Base-by-base conservation (phyloP, 163 green algal species). In the Chlorella variabilis region DNA sequence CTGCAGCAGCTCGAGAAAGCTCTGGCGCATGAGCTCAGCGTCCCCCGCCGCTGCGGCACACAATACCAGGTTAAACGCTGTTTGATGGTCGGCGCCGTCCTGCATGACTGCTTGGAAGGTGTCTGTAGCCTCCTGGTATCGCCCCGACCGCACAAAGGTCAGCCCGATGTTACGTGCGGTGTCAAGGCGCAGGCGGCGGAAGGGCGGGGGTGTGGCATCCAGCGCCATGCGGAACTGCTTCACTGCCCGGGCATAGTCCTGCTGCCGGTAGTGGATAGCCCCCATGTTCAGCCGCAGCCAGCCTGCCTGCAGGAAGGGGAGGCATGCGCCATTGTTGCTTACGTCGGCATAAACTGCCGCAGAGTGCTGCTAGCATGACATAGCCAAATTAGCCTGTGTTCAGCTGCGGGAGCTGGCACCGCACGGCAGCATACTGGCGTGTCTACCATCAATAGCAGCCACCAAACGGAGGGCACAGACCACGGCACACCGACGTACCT, bases 161-260 rank as follows among this genome's bases (percentile, higher is more conserved):
- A 95, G 75, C 1, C 90, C 93, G 54, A 98, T 96, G 87, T 98
- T 98, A 38, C 91, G 90, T 86, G 94, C 89, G 58, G 96, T 91
- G 73, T 92, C 89, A 80, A 90, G 93, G 27, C 90, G 89, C 71
- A 88, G 36, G 42, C 84, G 76, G 51, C 83, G 81, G 39, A 80
- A 66, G 6, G 89, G 87, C 18, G 84, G 76, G 2, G 92, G 89
- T 38, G 96, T 86, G 75, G 94, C 87, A 84, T 98, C 94, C 56
- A 97, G 84, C 4, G 94, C 93, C 94, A 98, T 98, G 79, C 94
- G 89, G 84, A 96, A 97, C 90, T 93, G 94, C 87, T 90, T 96
- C 77, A 97, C 96, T 17, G 94, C 92, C 29, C 86, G 85, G 2
- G 91, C 85, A 81, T 91, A 96, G 80, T 95, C 92, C 33, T 88